phyloP scores from a whole-genome alignment of 2,329 filamentous ascomycete species.

The Colletotrichum horii region DNA sequence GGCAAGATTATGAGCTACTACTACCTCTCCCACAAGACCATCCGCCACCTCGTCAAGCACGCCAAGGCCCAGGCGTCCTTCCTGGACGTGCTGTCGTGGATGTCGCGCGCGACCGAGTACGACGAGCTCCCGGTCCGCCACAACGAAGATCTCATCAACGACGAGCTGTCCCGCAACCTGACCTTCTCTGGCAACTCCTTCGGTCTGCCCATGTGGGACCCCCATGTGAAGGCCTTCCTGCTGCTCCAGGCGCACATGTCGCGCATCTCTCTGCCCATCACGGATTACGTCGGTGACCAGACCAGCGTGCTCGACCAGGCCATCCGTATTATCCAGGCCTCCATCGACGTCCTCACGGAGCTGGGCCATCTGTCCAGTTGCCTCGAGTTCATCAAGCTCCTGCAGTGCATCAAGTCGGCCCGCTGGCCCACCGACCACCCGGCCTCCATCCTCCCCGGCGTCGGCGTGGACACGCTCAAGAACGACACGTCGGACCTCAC shows the following conservation, averaged over 20 bases:
- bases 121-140: conserved; percentile 97
- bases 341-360: conserved; percentile 92
- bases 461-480: conserved; percentile 52
- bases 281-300: conserved; percentile 96
- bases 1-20: conserved; percentile 99
- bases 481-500: conserved; percentile 40
- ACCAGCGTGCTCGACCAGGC: conserved; percentile 90
- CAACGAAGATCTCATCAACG: conserved; percentile 98
- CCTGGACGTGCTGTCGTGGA: conserved; percentile 85
- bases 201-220: conserved; percentile 94
- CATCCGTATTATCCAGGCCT: conserved; percentile 95
- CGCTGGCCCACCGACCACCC: conserved; percentile 87
- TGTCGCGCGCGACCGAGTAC: conserved; percentile 92
- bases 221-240: conserved; percentile 94
- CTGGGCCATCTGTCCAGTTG: conserved; percentile 81
- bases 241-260: conserved; percentile 95
- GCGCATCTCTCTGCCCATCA: conserved; percentile 88
- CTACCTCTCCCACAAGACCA: conserved; percentile 94
- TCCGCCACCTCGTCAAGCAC: conserved; percentile 80
- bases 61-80: conserved; percentile 80
- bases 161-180: conserved; percentile 82
- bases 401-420: conserved; percentile 92
- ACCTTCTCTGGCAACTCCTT: conserved; percentile 66
- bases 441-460: conserved; percentile 78
- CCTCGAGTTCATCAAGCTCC: conserved; percentile 79